Percentiles rank a stretch among this genome's conserved stretches.
These are phyloP conservation scores for Cavenderia fasciculata DNA, from an alignment of 78 protist species.

Conservation along the genomic window DNA sequence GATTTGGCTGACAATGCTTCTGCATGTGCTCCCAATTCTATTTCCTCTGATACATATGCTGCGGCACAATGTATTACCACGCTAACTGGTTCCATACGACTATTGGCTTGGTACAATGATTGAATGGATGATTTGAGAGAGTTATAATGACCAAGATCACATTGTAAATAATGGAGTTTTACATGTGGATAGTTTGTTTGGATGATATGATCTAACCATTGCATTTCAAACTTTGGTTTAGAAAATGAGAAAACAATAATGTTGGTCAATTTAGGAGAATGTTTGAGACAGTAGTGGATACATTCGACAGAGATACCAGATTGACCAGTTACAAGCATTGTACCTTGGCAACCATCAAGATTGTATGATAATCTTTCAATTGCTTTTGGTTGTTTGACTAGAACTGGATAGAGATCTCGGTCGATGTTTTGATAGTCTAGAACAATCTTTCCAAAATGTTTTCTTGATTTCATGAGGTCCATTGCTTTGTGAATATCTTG, in stretches of 20 bases:
- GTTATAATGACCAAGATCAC: background rate
- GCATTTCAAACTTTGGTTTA: background rate
- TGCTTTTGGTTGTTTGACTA: too few species aligned
- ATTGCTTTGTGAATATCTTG: background rate
- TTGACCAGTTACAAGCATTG: constrained; percentile 46
- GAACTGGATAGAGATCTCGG: too few species aligned
- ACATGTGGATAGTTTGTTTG: background rate
- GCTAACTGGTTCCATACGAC: background rate
- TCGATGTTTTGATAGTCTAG: too few species aligned
- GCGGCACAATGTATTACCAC: constrained; percentile 13
- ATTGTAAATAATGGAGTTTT: background rate
- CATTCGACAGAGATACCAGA: constrained; percentile 28
- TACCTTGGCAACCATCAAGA: too few species aligned
- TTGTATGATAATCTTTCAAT: too few species aligned
- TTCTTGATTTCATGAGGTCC: background rate
- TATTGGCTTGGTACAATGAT: background rate
- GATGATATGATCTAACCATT: background rate
- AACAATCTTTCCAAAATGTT: background rate
- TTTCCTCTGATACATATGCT: too few species aligned
- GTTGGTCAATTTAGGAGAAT: background rate
- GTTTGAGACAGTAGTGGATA: too few species aligned
- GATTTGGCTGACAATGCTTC: constrained; percentile 21
- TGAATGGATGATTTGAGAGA: background rate
- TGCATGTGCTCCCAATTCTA: too few species aligned
- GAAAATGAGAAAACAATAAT: background rate